These are phyloP conservation scores for Fragaria iinumae DNA, from an alignment of 306 rosid genomes.

Conservation along the genomic window DNA sequence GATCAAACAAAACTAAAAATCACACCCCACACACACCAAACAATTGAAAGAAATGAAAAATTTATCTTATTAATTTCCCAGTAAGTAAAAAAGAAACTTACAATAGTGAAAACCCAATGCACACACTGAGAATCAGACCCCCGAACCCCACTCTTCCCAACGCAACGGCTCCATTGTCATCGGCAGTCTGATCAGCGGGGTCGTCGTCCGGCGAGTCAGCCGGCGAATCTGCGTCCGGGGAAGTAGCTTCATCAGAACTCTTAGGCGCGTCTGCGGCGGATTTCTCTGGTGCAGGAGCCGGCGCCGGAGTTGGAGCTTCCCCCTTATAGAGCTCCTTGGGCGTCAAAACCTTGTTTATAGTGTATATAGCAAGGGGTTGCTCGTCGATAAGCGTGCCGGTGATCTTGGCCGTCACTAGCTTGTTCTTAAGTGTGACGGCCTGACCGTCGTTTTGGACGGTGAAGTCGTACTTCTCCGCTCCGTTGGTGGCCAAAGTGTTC, in stretches of 20 bases:
- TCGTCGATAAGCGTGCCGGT: slow-evolving; percentile 65
- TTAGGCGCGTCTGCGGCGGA: slow-evolving; percentile 51
- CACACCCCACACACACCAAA: not conserved
- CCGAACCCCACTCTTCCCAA: slow-evolving; percentile 32
- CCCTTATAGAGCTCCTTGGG: slow-evolving; percentile 71
- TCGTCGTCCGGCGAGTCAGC: slow-evolving; percentile 37
- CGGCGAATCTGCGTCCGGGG: slow-evolving; percentile 32
- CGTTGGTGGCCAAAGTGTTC: slow-evolving; percentile 86
- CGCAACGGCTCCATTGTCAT: slow-evolving; percentile 33
- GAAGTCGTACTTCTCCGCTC: slow-evolving; percentile 63
- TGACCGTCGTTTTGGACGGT: slow-evolving; percentile 83
- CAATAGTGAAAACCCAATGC: slow-evolving; percentile 36
- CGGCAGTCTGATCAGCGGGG: slow-evolving; percentile 59
- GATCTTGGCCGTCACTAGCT: slow-evolving; percentile 54
- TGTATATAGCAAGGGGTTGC: slow-evolving; percentile 56
- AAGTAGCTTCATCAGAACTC: slow-evolving; percentile 17
- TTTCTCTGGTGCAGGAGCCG: slow-evolving; percentile 59
- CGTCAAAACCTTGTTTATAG: slow-evolving; percentile 56
- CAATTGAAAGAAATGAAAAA: not conserved
- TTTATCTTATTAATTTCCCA: slow-evolving; percentile 1
- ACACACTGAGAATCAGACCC: slow-evolving; percentile 17
- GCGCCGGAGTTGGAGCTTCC: slow-evolving; percentile 44
- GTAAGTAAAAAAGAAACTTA: slow-evolving; percentile 26
- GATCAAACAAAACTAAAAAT: not conserved
- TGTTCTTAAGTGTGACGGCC: slow-evolving; percentile 56